Percentiles rank a stretch among this genome's conserved stretches.
These are phyloP conservation scores for Pichia nakasei DNA, from an alignment of 805 yeast species.

Conservation along the genomic window DNA sequence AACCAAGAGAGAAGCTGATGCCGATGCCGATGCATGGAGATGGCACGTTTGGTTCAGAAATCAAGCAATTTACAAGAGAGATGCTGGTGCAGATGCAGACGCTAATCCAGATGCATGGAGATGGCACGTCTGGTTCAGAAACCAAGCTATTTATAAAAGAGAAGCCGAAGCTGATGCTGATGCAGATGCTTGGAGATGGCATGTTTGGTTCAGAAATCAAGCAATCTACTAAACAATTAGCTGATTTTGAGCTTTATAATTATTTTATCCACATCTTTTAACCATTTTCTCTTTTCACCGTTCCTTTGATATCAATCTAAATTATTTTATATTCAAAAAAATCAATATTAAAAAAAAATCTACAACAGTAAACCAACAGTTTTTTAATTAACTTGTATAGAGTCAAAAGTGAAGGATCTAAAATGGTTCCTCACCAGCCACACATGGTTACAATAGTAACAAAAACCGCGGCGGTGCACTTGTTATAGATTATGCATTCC, in stretches of 20 bases:
- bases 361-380: too few species aligned
- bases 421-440: too few species aligned
- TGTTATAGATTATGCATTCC: too few species aligned
- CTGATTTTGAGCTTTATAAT: neutral
- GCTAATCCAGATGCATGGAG: conserved; percentile 8
- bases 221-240: conserved; percentile 7
- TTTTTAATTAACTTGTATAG: too few species aligned
- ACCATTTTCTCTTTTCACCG: neutral
- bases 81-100: conserved; percentile 5
- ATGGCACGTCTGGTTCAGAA: conserved; percentile 4
- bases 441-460: too few species aligned
- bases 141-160: conserved; percentile 10
- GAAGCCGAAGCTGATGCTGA: conserved; percentile 6
- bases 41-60: conserved; percentile 6
- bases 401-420: too few species aligned
- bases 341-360: too few species aligned
- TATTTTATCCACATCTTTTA: neutral
- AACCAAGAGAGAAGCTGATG: conserved; percentile 6
- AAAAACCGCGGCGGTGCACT: too few species aligned
- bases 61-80: conserved; percentile 6
- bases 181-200: conserved; percentile 8
- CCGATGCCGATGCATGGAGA: conserved; percentile 6
- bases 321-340: neutral
- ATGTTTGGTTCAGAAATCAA: conserved; percentile 1
- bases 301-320: neutral